Evolutionary conservation across 2,329 filamentous ascomycete species (phyloP).

Genomic region (Aspergillus sp.): DNA sequence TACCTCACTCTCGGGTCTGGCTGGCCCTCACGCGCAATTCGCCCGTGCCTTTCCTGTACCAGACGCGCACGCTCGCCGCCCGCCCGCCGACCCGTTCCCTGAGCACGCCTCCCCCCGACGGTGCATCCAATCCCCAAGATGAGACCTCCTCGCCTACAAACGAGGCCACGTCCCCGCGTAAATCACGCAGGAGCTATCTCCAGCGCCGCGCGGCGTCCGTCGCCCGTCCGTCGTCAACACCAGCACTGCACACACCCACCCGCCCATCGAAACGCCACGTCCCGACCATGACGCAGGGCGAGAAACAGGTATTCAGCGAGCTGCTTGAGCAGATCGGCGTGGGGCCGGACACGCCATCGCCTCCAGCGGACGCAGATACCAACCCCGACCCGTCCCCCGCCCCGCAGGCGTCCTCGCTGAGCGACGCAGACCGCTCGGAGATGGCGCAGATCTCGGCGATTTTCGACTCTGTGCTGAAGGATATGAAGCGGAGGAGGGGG

Average conservation of each 20-base stretch:
- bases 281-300: conserved; percentile 13
- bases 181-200: conserved; percentile 17
- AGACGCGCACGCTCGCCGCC: conserved; percentile 59
- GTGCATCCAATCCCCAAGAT: background rate
- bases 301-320: conserved; percentile 14
- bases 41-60: conserved; percentile 67
- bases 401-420: conserved; percentile 5
- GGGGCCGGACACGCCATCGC: background rate
- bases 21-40: conserved; percentile 29
- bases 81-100: background rate
- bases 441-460: conserved; percentile 24
- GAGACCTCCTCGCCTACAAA: background rate
- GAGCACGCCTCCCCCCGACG: background rate
- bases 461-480: conserved; percentile 22
- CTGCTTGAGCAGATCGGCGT: conserved; percentile 11
- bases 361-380: conserved; percentile 1
- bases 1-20: conserved; percentile 30
- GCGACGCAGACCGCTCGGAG: conserved; percentile 16
- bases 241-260: background rate
- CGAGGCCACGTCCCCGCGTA: background rate
- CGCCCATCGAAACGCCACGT: background rate
- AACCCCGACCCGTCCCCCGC: background rate
- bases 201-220: conserved; percentile 2
- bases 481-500: conserved; percentile 10
- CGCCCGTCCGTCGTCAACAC: background rate